Evolutionary conservation across 352 stramenopile species (phyloP).

Genomic region (Stephanocyclus meneghinianus): DNA sequence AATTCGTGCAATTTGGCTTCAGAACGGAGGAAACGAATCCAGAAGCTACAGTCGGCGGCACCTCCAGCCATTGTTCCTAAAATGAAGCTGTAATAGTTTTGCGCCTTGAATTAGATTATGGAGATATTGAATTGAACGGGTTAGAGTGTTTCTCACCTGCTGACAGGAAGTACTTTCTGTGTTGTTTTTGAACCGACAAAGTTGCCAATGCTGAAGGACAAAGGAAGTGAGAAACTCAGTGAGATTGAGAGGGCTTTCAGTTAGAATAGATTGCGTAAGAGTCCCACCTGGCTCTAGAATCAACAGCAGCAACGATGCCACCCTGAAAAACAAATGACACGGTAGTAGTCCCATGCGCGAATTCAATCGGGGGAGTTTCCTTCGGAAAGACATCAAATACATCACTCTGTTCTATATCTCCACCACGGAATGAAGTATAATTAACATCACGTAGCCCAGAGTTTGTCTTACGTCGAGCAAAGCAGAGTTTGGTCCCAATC

Average conservation of each 20-base stretch:
- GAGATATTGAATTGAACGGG: not conserved
- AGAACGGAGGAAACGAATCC: slow-evolving; percentile 89
- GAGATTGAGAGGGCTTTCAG: not conserved
- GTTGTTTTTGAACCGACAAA: slow-evolving; percentile 93
- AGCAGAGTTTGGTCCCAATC: not conserved
- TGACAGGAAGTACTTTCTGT: slow-evolving; percentile 87
- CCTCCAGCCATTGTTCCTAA: slow-evolving; percentile 93
- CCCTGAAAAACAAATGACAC: slow-evolving; percentile 95
- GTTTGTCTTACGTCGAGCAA: not conserved
- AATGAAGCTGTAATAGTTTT: slow-evolving; percentile 79
- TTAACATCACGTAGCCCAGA: not conserved
- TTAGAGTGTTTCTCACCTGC: slow-evolving; percentile 23
- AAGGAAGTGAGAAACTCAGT: not conserved
- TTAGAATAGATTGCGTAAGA: not conserved
- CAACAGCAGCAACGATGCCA: slow-evolving; percentile 91
- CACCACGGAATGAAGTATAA: slow-evolving; percentile 23
- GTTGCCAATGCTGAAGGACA: slow-evolving; percentile 78
- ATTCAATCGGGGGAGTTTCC: slow-evolving; percentile 84
- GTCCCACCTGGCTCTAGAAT: slow-evolving; percentile 88
- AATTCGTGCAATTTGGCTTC: slow-evolving; percentile 89
- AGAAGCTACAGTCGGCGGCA: slow-evolving; percentile 95
- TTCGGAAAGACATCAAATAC: slow-evolving; percentile 22
- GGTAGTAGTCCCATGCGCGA: slow-evolving; percentile 96
- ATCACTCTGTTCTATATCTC: slow-evolving; percentile 34
- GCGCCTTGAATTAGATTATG: not conserved